Conservation (phyloP, 116 monocot genomes). For the Cymodocea nodosa region DNA sequence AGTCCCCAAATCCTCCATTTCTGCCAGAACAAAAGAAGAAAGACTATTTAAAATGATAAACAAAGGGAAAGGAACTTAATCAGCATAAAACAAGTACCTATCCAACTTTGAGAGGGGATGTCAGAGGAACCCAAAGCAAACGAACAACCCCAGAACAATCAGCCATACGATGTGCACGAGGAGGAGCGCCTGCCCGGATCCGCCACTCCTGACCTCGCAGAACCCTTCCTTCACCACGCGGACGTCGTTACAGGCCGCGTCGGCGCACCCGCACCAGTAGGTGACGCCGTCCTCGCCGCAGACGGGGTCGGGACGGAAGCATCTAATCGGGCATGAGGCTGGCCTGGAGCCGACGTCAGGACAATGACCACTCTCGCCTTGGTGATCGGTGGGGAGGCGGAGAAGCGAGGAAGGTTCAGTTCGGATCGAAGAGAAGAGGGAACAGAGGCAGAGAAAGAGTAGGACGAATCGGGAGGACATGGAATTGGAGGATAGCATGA, state of each 20-base stretch:
- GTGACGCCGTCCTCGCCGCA: slow-evolving; percentile 28
- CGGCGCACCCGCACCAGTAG: slow-evolving; percentile 16
- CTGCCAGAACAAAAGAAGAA: too few species aligned
- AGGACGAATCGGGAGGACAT: not conserved
- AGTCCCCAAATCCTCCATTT: too few species aligned
- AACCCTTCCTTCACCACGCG: slow-evolving; percentile 48
- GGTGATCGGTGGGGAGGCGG: not conserved
- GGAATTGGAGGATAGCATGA: not conserved
- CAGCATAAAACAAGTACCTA: too few species aligned
- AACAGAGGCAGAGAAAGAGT: not conserved
- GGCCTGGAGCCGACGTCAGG: not conserved
- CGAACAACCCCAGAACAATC: slow-evolving; percentile 66
- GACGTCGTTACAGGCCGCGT: slow-evolving; percentile 55
- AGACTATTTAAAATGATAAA: too few species aligned
- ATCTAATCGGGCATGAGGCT: slow-evolving; percentile 30
- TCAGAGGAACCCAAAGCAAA: slow-evolving; percentile 68
- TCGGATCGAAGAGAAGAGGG: slow-evolving; percentile 12
- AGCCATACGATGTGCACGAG: slow-evolving; percentile 89
- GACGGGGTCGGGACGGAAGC: slow-evolving; percentile 73
- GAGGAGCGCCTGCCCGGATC: slow-evolving; percentile 64
- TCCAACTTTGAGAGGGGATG: not conserved
- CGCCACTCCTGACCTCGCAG: slow-evolving; percentile 6
- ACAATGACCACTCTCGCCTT: not conserved
- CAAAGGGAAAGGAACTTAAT: too few species aligned
- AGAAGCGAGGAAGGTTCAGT: slow-evolving; percentile 3